Evolutionary conservation across 2,329 filamentous ascomycete genomes (phyloP).

Genomic region (Tricladium varicosporioides): DNA sequence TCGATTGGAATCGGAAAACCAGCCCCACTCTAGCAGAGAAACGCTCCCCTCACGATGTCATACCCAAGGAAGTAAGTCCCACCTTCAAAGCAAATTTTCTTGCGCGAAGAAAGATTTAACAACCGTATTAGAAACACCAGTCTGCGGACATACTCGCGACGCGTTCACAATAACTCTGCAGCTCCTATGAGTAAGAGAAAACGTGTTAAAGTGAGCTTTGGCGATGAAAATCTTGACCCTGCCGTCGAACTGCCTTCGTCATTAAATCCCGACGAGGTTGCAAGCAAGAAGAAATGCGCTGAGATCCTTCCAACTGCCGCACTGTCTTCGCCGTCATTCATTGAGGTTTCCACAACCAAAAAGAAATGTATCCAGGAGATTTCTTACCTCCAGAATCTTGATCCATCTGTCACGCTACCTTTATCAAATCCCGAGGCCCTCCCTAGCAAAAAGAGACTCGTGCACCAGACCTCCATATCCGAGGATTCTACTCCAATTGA

Average conservation of each 20-base stretch:
- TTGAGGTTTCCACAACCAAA: too few species aligned
- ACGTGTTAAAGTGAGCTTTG: conserved; percentile 7
- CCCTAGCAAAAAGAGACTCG: too few species aligned
- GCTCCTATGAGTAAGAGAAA: conserved; percentile 19
- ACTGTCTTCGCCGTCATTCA: too few species aligned
- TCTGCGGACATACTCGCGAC: conserved; percentile 28
- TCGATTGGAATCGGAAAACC: not conserved
- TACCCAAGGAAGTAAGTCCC: not conserved
- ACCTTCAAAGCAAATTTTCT: not conserved
- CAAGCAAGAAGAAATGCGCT: not conserved
- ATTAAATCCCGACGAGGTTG: not conserved
- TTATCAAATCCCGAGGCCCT: too few species aligned
- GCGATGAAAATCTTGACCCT: not conserved
- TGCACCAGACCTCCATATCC: too few species aligned
- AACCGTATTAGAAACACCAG: conserved; percentile 10
- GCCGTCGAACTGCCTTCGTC: not conserved
- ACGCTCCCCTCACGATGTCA: not conserved
- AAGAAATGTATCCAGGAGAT: too few species aligned
- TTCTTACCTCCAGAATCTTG: too few species aligned
- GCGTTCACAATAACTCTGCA: conserved; percentile 18
- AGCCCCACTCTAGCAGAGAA: too few species aligned
- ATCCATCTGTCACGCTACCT: too few species aligned
- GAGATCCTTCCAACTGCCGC: not conserved
- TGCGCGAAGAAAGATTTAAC: not conserved
- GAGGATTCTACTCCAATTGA: too few species aligned